A percentile compares a stretch with the other conserved stretches of the same genome.
phyloP scores from a whole-genome alignment of 495 filamentous ascomycete species.

The Venustampulla echinocandica region DNA sequence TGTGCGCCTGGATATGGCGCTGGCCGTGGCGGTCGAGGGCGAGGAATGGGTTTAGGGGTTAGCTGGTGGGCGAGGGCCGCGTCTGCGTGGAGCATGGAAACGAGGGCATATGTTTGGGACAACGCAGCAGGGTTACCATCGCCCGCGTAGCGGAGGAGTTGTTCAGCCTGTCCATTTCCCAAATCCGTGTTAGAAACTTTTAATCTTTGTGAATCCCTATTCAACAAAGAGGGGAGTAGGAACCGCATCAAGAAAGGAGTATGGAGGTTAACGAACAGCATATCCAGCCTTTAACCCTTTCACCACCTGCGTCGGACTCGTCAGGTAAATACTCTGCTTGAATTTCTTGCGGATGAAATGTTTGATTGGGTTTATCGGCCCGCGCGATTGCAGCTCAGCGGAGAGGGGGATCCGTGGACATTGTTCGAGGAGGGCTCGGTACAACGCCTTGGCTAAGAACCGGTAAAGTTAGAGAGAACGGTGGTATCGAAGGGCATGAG shows the following conservation, averaged over 20 bases:
- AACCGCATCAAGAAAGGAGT: too few species aligned
- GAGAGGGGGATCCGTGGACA: slow-evolving; percentile 14
- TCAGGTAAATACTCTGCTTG: slow-evolving; percentile 36
- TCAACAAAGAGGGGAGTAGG: too few species aligned
- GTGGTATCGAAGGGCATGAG: background rate
- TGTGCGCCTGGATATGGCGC: slow-evolving; percentile 13
- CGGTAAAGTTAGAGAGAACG: background rate
- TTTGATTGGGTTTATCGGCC: slow-evolving; percentile 24
- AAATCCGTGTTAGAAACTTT: background rate
- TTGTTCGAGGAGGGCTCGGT: slow-evolving; percentile 20
- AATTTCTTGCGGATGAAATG: slow-evolving; percentile 47
- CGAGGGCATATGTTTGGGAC: slow-evolving; percentile 8
- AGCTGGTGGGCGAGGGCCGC: background rate
- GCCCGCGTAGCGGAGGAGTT: slow-evolving; percentile 13
- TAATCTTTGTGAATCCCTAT: background rate
- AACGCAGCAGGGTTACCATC: slow-evolving; percentile 3
- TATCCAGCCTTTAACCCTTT: slow-evolving; percentile 48
- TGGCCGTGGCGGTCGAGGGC: background rate
- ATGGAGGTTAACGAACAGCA: slow-evolving; percentile 24
- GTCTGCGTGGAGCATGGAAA: background rate
- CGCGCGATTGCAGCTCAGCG: slow-evolving; percentile 3
- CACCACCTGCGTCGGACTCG: slow-evolving; percentile 35
- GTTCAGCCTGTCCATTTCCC: slow-evolving; percentile 9
- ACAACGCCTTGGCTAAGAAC: slow-evolving; percentile 21
- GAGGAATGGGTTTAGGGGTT: background rate